phyloP scores from a whole-genome alignment of 2,329 filamentous ascomycete species.

The Myriosclerotinia scirpicola region DNA sequence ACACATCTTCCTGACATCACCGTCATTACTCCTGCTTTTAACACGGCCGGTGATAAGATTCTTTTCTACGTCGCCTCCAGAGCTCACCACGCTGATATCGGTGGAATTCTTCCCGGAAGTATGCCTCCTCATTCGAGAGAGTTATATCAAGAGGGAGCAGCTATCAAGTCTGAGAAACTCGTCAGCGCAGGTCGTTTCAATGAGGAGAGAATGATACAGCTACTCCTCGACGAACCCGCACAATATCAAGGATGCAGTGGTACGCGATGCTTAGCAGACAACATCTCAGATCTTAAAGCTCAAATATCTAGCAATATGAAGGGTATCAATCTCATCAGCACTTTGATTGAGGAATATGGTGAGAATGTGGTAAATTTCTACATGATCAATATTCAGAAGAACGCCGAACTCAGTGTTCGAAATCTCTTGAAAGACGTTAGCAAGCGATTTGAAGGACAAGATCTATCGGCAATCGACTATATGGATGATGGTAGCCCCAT shows the following conservation, averaged over 20 bases:
- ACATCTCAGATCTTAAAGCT: constrained; percentile 82
- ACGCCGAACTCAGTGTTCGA: constrained; percentile 74
- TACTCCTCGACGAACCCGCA: constrained; percentile 72
- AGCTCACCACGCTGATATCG: constrained; percentile 82
- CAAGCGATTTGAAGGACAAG: constrained; percentile 64
- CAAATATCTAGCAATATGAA: constrained; percentile 86
- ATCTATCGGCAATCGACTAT: constrained; percentile 74
- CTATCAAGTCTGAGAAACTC: constrained; percentile 66
- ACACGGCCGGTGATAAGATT: constrained; percentile 52
- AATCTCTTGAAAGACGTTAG: constrained; percentile 71
- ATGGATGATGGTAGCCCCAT: constrained; percentile 88
- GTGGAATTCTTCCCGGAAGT: constrained; percentile 76
- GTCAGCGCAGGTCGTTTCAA: constrained; percentile 77
- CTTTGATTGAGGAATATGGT: constrained; percentile 74
- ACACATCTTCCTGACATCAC: constrained; percentile 85
- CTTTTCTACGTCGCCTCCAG: constrained; percentile 37
- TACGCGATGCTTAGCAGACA: constrained; percentile 76
- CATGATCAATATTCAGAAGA: constrained; percentile 79
- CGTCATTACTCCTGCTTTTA: constrained; percentile 76
- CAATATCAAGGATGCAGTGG: constrained; percentile 74
- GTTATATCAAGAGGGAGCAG: constrained; percentile 63
- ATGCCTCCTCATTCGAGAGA: constrained; percentile 76
- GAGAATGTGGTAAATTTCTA: constrained; percentile 78
- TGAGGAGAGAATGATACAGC: constrained; percentile 70
- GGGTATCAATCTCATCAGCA: constrained; percentile 74